Percentiles rank a stretch among this genome's conserved stretches.
phyloP scores from a whole-genome alignment of 2,329 filamentous ascomycete species.

The Pseudovirgaria hyperparasitica region DNA sequence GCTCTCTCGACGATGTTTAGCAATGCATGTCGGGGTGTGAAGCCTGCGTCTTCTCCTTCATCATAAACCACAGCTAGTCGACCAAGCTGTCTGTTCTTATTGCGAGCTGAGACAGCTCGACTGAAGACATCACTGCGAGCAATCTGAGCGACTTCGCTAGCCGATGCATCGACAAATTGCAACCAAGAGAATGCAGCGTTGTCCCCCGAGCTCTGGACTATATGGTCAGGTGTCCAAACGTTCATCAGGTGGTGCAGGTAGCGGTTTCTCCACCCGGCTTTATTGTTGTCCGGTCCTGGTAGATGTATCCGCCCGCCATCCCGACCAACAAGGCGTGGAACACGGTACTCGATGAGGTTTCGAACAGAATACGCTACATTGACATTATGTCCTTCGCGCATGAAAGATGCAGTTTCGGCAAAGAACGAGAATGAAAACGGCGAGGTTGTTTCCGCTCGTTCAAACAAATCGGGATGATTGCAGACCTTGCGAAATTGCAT shows the following conservation, averaged over 20 bases:
- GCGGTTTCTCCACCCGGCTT: constrained; percentile 68
- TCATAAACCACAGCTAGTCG: constrained; percentile 57
- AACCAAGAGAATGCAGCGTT: constrained; percentile 75
- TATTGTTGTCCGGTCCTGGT: constrained; percentile 57
- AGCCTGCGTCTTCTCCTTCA: constrained; percentile 49
- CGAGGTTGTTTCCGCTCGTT: constrained; percentile 82
- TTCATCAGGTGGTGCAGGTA: constrained; percentile 76
- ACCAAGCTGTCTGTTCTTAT: constrained; percentile 44
- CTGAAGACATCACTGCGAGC: constrained; percentile 61
- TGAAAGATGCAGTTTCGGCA: constrained; percentile 88
- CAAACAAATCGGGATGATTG: constrained; percentile 95
- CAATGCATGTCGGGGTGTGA: constrained; percentile 61
- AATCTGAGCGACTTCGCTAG: constrained; percentile 56
- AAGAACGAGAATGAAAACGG: constrained; percentile 76
- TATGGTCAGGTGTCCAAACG: constrained; percentile 73
- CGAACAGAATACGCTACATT: constrained; percentile 78
- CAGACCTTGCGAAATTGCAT: constrained; percentile 99
- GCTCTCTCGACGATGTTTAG: constrained; percentile 66
- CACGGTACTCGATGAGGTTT: constrained; percentile 69
- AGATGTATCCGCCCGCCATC: constrained; percentile 65
- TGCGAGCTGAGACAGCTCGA: constrained; percentile 51
- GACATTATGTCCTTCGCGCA: constrained; percentile 73
- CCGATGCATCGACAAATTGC: constrained; percentile 68
- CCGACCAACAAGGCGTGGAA: constrained; percentile 75
- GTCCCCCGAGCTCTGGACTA: constrained; percentile 49